Evolutionary conservation across 164 flowering plant genomes (phyloP).

Genomic region (Dillenia turbinata): DNA sequence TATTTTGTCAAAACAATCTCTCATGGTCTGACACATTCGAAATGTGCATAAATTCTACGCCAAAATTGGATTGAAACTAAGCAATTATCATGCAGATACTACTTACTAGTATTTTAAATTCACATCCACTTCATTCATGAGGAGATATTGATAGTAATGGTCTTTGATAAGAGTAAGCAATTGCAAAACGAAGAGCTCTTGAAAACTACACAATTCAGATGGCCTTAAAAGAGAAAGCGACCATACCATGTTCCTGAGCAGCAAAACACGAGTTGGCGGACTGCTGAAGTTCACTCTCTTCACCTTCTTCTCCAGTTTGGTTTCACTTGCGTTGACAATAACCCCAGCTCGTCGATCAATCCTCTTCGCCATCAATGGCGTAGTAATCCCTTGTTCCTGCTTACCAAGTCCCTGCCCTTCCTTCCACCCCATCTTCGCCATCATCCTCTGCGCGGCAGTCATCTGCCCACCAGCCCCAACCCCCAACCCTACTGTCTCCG

Average conservation of each 20-base stretch:
- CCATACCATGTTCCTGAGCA: conserved; percentile 92
- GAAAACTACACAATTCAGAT: too few relatives aligned
- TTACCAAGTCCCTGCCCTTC: conserved; percentile 98
- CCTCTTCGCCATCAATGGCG: conserved; percentile 96
- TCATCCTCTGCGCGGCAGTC: conserved; percentile 99
- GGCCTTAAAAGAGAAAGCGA: neutral
- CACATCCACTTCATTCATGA: too few relatives aligned
- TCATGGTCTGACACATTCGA: too few relatives aligned
- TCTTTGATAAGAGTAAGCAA: too few relatives aligned
- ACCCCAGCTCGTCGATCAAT: conserved; percentile 97
- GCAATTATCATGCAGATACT: too few relatives aligned
- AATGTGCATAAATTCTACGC: neutral
- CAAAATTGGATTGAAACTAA: too few relatives aligned
- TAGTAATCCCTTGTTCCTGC: conserved; percentile 98
- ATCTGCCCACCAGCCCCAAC: conserved; percentile 97
- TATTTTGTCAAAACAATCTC: too few relatives aligned
- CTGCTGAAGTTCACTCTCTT: conserved; percentile 82
- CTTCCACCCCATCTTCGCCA: conserved; percentile 99
- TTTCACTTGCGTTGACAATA: conserved; percentile 92
- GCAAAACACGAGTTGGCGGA: conserved; percentile 86
- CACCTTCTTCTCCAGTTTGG: conserved; percentile 69
- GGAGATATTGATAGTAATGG: too few relatives aligned
- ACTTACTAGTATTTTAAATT: too few relatives aligned
- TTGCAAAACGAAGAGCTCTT: too few relatives aligned
- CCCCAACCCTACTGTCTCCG: conserved; percentile 81